Percentiles rank a stretch among this genome's conserved stretches.
Evolutionary conservation across 306 rosid species (phyloP).

Genomic region (Aeschynomene evenia): DNA sequence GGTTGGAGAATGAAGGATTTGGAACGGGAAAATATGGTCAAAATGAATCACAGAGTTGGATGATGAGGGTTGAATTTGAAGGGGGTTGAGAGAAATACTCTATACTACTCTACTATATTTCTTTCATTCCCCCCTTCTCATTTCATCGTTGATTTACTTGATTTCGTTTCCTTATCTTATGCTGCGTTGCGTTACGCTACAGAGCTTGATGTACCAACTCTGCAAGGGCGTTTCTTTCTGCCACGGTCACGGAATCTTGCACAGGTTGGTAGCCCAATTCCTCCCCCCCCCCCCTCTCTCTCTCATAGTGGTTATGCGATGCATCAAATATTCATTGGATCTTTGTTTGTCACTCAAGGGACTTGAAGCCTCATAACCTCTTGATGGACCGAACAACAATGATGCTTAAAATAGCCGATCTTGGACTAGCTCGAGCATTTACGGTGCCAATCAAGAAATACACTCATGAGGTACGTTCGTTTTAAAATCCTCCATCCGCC

Average conservation of each 20-base stretch:
- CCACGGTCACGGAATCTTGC: conserved; percentile 94
- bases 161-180: too few species aligned
- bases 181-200: too few species aligned
- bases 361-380: conserved; percentile 94
- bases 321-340: background rate
- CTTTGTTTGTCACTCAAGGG: conserved; percentile 54
- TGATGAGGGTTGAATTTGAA: background rate
- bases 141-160: background rate
- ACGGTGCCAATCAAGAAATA: conserved; percentile 92
- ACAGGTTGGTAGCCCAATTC: conserved; percentile 44
- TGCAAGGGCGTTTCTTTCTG: conserved; percentile 98
- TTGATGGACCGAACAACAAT: conserved; percentile 80
- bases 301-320: too few species aligned
- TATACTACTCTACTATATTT: too few species aligned
- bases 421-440: conserved; percentile 89
- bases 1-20: background rate
- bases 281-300: too few species aligned
- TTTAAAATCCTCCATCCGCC: background rate
- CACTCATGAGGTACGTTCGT: conserved; percentile 73
- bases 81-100: too few species aligned
- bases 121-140: background rate
- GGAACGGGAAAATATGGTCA: background rate
- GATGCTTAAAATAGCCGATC: conserved; percentile 92
- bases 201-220: conserved; percentile 91
- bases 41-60: conserved; percentile 24